Base-by-base conservation (phyloP, 352 stramenopile genomes). In the Phytophthora agathidicida region DNA sequence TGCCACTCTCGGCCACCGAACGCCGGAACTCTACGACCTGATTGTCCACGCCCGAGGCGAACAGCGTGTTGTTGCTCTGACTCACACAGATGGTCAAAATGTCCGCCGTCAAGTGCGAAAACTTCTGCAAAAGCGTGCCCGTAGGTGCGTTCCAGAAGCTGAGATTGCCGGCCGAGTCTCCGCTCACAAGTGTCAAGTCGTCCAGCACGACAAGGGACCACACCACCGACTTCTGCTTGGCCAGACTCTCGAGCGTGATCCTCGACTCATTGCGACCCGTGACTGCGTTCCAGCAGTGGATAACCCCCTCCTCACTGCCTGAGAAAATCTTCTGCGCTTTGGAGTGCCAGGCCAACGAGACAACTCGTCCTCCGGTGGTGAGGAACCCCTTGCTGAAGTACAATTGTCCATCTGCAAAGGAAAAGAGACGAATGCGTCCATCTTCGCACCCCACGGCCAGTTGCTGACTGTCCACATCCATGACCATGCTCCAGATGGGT, bases 131-230 rank as follows among this genome's bases (percentile, higher is more conserved):
- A 41, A 98, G 71, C 27, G 95, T 98, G 27, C 93, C 89, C 6
- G 84, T 96, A 35, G 85, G 60, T 20, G 89, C 91, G 62, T 98
- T 93, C 93, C 93, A 98, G 43, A 98, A 93, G 68, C 96, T 96
- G 10, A 98, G 71, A 50, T 96, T 86, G 30, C 93, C 95, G 35
- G 96, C 75, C 30, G 93, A 98, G 66, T 98, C 94, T 27, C 90
- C 93, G 13, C 89, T 96, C 36, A 98, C 81, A 30, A 98, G 75
- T 22, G 95, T 98, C 11, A 93, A 75, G 62, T 98, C 90, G 17
- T 89, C 63, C n/a, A 98, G 74, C 20, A 94, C 87, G 14, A 86
- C 51, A 19, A 98, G 71, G 30, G 89, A 86, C 95, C 95, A 98
- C 28, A 98, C 83, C 17, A 94, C 69, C 35, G 81, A 76, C 43